Base-by-base conservation (phyloP, 1,139 yeast species). In the Lodderomyces metapsilosis region DNA sequence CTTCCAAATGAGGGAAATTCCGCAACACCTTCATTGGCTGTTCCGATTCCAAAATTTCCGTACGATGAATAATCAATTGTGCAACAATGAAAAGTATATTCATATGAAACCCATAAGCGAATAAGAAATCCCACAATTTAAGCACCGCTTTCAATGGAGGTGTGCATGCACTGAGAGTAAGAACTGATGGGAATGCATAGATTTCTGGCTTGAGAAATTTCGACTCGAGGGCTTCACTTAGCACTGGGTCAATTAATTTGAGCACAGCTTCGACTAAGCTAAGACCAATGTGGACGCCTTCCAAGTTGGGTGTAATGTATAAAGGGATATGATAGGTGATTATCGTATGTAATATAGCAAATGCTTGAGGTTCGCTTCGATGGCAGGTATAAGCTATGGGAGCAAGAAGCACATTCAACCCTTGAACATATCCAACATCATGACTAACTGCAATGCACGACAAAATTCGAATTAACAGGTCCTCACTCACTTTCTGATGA, bases 51-150 rank as follows among this genome's bases (percentile, higher is more conserved):
- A 89, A 61, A 12, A 89, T 64, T 35, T 72, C 66, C 4, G 81
- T 74, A 41, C 97, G 66, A 49, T 85, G 82, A 40, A 84, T 69
- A 11, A 87, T 81, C 36, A 89, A 66, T 59, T 88, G 95, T 0
- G 97, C 95, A 13, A 89, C 89, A 9, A 89, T 80, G 52, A 89
- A 86, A 27, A 91, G 66, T 23, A 91, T 76, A 61, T 89, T 89
- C 82, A 89, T 76, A 58, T 91, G 96, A 22, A 87, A 79, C 0
- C 98, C 98, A 55, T 88, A 89, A 3, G 97, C 95, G 60, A 89
- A 84, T 54, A 88, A 64, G 50, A 88, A 85, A 59, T 89, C 98
- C 98, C 98, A 89, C 21, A 89, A 68, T 43, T 82, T 76, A 36
- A 89, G 64, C 0, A 87, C 88, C 48, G 89, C 87, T 21, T 72